Evolutionary conservation across 176 grass and related monocot species (phyloP).

Genomic region (Phragmites australis): DNA sequence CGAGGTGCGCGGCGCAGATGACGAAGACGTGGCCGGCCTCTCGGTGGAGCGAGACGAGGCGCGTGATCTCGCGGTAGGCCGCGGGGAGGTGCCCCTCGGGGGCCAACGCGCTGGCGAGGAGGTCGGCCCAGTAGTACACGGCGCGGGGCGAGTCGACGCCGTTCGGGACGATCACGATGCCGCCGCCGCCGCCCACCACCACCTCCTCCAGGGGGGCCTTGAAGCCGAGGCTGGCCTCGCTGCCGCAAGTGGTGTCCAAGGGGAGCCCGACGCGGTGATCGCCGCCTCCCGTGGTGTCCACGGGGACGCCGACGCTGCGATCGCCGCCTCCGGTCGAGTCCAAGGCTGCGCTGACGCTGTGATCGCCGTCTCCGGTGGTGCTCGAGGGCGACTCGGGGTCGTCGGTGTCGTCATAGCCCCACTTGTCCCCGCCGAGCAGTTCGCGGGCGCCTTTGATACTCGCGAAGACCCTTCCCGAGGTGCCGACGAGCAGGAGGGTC

Average conservation of each 20-base stretch:
- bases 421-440: conserved; percentile 30
- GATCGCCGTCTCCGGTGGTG: neutral
- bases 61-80: conserved; percentile 47
- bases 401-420: conserved; percentile 19
- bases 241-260: neutral
- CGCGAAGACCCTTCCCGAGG: conserved; percentile 18
- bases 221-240: neutral
- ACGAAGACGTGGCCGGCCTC: conserved; percentile 36
- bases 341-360: neutral
- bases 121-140: neutral
- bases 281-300: neutral
- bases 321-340: neutral
- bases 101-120: conserved; percentile 23
- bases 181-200: neutral
- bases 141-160: neutral
- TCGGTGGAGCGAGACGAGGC: conserved; percentile 35
- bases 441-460: conserved; percentile 32
- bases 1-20: conserved; percentile 25
- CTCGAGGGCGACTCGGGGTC: neutral
- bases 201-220: neutral
- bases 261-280: neutral
- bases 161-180: too few relatives aligned
- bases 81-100: neutral
- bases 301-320: neutral
- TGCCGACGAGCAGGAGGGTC: conserved; percentile 32